Percentiles rank a stretch among this genome's conserved stretches.
phyloP scores from a whole-genome alignment of 2,329 filamentous ascomycete species.

The Fusarium nygamai region DNA sequence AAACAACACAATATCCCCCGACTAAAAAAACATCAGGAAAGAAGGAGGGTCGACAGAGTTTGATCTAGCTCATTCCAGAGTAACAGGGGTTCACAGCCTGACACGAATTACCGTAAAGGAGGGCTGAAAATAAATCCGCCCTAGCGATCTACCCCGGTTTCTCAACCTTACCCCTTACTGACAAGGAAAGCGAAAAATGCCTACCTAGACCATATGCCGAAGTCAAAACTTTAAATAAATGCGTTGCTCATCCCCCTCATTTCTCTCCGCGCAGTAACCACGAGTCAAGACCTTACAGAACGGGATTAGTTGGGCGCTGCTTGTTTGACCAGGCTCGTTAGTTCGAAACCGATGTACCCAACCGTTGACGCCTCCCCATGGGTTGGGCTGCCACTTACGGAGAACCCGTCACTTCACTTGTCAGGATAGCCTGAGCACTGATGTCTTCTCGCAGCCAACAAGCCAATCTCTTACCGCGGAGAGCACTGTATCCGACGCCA shows the following conservation, averaged over 20 bases:
- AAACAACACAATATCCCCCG: no score
- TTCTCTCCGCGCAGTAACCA: neutral
- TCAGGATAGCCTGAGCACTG: neutral
- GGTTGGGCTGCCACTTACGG: neutral
- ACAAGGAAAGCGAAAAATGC: neutral
- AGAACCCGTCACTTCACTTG: neutral
- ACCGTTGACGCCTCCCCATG: neutral
- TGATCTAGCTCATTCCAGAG: neutral
- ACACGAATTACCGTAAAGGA: neutral
- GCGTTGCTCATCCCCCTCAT: neutral
- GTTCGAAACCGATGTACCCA: neutral
- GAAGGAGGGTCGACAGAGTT: neutral
- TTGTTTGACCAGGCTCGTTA: conserved; percentile 1
- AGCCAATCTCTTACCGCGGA: neutral
- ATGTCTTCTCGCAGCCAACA: neutral
- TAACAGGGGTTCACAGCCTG: neutral
- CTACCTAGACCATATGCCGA: neutral
- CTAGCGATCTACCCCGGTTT: neutral
- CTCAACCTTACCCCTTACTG: neutral
- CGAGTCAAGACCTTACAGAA: neutral
- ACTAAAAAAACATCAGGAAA: neutral
- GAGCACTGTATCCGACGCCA: neutral
- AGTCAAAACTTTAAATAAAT: neutral
- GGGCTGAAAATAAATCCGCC: neutral
- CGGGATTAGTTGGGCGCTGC: neutral